These are phyloP conservation scores for Amphibolis antarctica DNA, from an alignment of 106 monocot species.

Conservation along the genomic window DNA sequence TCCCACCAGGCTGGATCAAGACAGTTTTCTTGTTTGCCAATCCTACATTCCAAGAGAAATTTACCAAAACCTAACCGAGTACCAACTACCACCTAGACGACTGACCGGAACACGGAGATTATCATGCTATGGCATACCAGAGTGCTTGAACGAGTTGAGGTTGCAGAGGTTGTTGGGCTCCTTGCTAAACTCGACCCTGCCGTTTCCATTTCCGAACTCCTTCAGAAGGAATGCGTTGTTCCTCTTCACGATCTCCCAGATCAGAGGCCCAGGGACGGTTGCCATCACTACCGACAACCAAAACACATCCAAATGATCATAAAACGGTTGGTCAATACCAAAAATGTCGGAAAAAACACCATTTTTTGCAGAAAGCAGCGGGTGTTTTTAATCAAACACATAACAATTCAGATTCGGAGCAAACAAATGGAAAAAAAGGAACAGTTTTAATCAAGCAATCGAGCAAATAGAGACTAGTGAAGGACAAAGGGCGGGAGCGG, in stretches of 20 bases:
- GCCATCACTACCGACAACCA: constrained; percentile 10
- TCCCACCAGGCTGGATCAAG: constrained; percentile 12
- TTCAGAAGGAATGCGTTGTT: constrained; percentile 19
- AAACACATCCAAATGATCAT: not conserved
- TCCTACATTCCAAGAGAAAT: not conserved
- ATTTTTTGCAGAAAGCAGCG: too few species aligned
- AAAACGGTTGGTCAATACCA: not conserved
- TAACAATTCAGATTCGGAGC: too few species aligned
- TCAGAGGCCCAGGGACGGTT: constrained; percentile 6
- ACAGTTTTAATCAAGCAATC: too few species aligned
- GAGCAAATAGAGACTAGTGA: too few species aligned
- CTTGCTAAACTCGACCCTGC: constrained; percentile 18
- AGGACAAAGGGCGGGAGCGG: too few species aligned
- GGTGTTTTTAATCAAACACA: too few species aligned
- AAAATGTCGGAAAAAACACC: not conserved
- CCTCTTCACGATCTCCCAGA: constrained; percentile 23
- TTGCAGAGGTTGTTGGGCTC: constrained; percentile 20
- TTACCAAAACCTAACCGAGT: not conserved
- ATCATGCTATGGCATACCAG: constrained; percentile 6
- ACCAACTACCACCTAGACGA: not conserved
- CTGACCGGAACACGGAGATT: not conserved
- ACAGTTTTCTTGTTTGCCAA: constrained; percentile 25
- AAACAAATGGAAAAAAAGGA: too few species aligned
- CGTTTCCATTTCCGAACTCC: constrained; percentile 17
- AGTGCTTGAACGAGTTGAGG: constrained; percentile 17